Percentiles rank a stretch among this genome's conserved stretches.
phyloP scores from a whole-genome alignment of 345 rosid genomes.

The Melaleuca quinquenervia region DNA sequence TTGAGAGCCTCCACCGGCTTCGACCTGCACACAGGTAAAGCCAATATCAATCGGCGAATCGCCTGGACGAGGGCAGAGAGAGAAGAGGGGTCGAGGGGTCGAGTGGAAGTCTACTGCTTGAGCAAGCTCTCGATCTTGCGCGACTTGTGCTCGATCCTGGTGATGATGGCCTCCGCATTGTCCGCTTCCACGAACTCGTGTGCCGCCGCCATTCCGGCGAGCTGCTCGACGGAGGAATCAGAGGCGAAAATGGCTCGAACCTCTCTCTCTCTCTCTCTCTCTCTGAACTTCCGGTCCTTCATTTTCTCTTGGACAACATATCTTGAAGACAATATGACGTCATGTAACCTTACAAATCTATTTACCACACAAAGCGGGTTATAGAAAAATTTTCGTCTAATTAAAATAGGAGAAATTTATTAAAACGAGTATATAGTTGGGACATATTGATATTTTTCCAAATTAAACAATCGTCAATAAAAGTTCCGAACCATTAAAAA shows the following conservation, averaged over 20 bases:
- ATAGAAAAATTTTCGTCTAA: not conserved
- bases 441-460: not conserved
- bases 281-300: not conserved
- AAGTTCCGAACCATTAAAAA: too few species aligned
- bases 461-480: not conserved
- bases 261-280: not conserved
- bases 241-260: not conserved
- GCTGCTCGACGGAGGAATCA: not conserved
- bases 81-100: not conserved
- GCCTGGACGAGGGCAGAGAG: not conserved
- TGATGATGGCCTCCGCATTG: conserved; percentile 83
- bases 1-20: conserved; percentile 74
- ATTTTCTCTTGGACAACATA: not conserved
- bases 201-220: conserved; percentile 30
- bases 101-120: conserved; percentile 35
- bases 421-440: not conserved
- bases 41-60: not conserved
- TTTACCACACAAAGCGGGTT: not conserved
- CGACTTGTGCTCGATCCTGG: conserved; percentile 86
- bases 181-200: conserved; percentile 63
- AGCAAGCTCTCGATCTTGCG: conserved; percentile 84
- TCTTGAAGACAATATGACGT: not conserved
- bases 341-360: not conserved
- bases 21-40: conserved; percentile 8
- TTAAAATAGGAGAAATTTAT: not conserved